Evolutionary conservation across 768 basidiomycete genomes (phyloP).

Genomic region (Trametes maxima): DNA sequence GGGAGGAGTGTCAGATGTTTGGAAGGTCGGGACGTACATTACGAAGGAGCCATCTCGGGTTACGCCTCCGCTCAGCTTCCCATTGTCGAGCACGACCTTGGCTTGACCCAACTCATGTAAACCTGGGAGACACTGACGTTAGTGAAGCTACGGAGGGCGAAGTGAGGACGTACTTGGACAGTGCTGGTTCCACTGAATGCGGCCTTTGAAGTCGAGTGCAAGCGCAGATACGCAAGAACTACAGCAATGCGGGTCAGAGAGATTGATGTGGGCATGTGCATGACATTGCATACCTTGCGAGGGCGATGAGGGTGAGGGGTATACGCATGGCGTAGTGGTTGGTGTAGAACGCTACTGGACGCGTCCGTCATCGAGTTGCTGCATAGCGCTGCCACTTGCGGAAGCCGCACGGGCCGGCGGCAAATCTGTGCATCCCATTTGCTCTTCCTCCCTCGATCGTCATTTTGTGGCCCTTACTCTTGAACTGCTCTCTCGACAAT

Average conservation of each 20-base stretch:
- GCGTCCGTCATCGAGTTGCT: neutral
- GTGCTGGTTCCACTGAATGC: conserved; percentile 69
- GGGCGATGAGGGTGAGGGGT: conserved; percentile 19
- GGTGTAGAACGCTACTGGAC: conserved; percentile 5
- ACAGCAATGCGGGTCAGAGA: neutral
- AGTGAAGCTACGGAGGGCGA: neutral
- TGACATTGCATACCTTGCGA: conserved; percentile 18
- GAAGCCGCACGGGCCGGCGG: conserved; percentile 11
- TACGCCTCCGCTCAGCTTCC: conserved; percentile 53
- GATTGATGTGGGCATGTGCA: neutral
- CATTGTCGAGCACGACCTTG: conserved; percentile 63
- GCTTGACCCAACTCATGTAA: conserved; percentile 51
- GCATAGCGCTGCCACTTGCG: neutral
- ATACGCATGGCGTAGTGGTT: conserved; percentile 22
- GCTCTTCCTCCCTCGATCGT: neutral
- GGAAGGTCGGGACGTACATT: conserved; percentile 53
- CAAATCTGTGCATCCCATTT: neutral
- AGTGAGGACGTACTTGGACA: conserved; percentile 52
- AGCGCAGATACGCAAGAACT: conserved; percentile 33
- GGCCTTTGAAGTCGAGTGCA: conserved; percentile 62
- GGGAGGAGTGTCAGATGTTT: neutral
- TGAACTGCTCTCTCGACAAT: neutral
- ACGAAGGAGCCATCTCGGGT: conserved; percentile 60
- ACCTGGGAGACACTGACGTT: conserved; percentile 16
- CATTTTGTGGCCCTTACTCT: neutral